Base-by-base conservation (phyloP, 139 green algal genomes). In the Coelastrella sp. region DNA sequence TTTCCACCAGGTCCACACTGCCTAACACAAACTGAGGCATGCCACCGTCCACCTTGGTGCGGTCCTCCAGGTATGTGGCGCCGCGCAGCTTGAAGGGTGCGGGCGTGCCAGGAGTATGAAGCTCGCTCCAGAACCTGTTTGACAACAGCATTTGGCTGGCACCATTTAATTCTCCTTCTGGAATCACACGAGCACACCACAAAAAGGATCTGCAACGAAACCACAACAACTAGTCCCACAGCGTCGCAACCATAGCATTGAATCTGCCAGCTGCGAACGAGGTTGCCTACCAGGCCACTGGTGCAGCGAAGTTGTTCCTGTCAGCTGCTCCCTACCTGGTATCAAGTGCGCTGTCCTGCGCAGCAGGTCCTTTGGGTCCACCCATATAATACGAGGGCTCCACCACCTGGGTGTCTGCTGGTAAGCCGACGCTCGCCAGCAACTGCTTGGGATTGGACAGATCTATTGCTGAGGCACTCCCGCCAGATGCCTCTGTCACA, bases 1-100 rank as follows among this genome's bases (percentile, higher is more conserved):
- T 81, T 70, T 87, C 73, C 6, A 96, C 86, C 35, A 95, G 60
- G 85, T 96, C 93, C 88, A 95, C 91, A 72, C 89, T 87, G 10
- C 82, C 93, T 82, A 96, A 87, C 87, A 92, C 91, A 90, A 95
- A 95, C 82, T 93, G 90, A 17, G 68, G 76, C 22, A 66, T 60
- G 76, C 87, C 87, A 20, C 35, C 87, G 19, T 90, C 87, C 59
- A 95, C 90, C 90, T 96, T 96, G 89, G 88, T 91, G 35, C 85
- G 76, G 80, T 96, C 94, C 66, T 93, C 93, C 6, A 96, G 89
- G 87, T 96, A 96, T 4, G 83, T 93, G 12, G 91, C 76, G n/a
- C 92, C 92, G 24, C 94, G 92, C 68, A 96, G 87, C 60, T 90
- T 87, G 79, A 91, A 91, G 63, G 87, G 87, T 4, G 66, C 65